Percentiles rank a stretch among this genome's conserved stretches.
These are phyloP conservation scores for Extremus antarcticus DNA, from an alignment of 495 filamentous ascomycete genomes.

Conservation along the genomic window DNA sequence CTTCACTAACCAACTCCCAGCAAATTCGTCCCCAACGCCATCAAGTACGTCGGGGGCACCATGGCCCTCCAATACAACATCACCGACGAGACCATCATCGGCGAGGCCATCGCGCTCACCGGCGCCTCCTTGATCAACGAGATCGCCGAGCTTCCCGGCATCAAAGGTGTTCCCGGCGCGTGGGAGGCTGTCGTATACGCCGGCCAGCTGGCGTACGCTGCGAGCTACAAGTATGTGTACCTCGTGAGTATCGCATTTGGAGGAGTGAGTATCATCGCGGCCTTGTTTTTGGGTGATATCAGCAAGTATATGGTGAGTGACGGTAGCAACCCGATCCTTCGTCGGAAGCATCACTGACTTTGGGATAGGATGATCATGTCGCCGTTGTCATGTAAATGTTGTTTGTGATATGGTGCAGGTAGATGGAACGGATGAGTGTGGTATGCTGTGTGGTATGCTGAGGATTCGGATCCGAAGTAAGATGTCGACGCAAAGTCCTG, in stretches of 20 bases:
- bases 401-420: too few species aligned
- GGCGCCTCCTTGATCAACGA: slow-evolving; percentile 43
- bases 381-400: slow-evolving; percentile 51
- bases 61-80: slow-evolving; percentile 46
- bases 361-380: slow-evolving; percentile 58
- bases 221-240: slow-evolving; percentile 58
- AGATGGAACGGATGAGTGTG: too few species aligned
- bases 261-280: slow-evolving; percentile 47
- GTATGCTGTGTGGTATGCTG: too few species aligned
- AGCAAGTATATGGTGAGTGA: slow-evolving; percentile 54
- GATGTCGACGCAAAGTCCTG: too few species aligned
- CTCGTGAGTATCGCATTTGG: slow-evolving; percentile 60
- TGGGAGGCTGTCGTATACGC: slow-evolving; percentile 50
- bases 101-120: slow-evolving; percentile 46
- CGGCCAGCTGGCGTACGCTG: slow-evolving; percentile 51
- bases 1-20: neutral
- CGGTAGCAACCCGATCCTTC: too few species aligned
- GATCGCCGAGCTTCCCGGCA: slow-evolving; percentile 44
- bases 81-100: slow-evolving; percentile 33
- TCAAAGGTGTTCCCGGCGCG: slow-evolving; percentile 41
- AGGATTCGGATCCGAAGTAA: too few species aligned
- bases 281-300: slow-evolving; percentile 54
- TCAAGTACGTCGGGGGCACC: slow-evolving; percentile 41
- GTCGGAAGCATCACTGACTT: too few species aligned
- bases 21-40: slow-evolving; percentile 29